Conservation (phyloP, 1,284 basidiomycete genomes). For the Leccinum pachyderme region DNA sequence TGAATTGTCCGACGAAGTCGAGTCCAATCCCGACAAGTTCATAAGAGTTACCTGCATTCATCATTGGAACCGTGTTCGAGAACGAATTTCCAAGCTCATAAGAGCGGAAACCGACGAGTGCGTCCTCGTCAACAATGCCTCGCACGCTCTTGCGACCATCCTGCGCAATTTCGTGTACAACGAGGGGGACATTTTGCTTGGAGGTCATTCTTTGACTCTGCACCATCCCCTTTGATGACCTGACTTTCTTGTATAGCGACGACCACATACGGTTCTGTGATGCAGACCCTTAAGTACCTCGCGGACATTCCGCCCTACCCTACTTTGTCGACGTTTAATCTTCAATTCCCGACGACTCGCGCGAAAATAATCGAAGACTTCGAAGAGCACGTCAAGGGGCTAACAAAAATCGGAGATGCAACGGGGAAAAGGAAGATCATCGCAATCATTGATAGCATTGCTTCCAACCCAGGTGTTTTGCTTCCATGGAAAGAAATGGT, state of each 20-base stretch:
- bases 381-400: slow-evolving; percentile 39
- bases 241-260: slow-evolving; percentile 42
- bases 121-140: slow-evolving; percentile 66
- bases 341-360: slow-evolving; percentile 67
- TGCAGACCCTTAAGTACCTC: slow-evolving; percentile 56
- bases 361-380: slow-evolving; percentile 58
- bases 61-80: slow-evolving; percentile 37
- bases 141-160: slow-evolving; percentile 66
- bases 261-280: slow-evolving; percentile 67
- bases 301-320: slow-evolving; percentile 59
- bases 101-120: slow-evolving; percentile 60
- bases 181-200: slow-evolving; percentile 47
- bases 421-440: slow-evolving; percentile 52
- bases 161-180: slow-evolving; percentile 56
- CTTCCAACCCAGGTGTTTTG: slow-evolving; percentile 65
- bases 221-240: neutral
- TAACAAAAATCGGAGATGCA: slow-evolving; percentile 1
- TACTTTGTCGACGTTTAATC: slow-evolving; percentile 46
- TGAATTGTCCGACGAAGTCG: slow-evolving; percentile 46
- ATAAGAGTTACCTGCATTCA: slow-evolving; percentile 45
- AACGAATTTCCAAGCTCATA: slow-evolving; percentile 57
- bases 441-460: slow-evolving; percentile 75
- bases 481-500: slow-evolving; percentile 84
- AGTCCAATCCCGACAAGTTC: slow-evolving; percentile 65
- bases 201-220: slow-evolving; percentile 7